Base-by-base conservation (phyloP, 139 green algal genomes). In the Eudorina sp. region DNA sequence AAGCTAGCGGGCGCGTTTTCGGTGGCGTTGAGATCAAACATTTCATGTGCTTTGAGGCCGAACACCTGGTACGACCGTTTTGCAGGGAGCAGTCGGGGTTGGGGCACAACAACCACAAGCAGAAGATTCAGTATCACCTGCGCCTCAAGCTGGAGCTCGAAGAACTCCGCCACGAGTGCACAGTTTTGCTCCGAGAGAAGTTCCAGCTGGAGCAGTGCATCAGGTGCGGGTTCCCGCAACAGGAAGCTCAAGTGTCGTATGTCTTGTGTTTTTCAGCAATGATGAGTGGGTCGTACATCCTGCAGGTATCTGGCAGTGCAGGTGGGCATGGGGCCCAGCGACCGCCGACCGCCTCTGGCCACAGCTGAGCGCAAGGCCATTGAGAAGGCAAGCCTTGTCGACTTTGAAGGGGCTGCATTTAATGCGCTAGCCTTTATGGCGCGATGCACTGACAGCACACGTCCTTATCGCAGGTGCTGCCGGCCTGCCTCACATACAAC, bases 71-170 rank as follows among this genome's bases (percentile, higher is more conserved):
- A n/a, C n/a, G n/a, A n/a, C n/a, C 34, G 45, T 36, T 4, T 66
- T 40, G 34, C 78, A 89, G 83, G 86, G 89, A 92, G 70, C 86
- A 91, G 69, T 69, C 76, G 0, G 83, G 58, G 0, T 70, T 94
- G 73, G 90, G 91, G 31, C 93, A 95, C 85, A 91, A 88, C 89
- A 95, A 95, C 90, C 73, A 80, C 21, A 90, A 91, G 46, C 91
- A 95, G 85, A 94, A 94, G 90, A 96, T 95, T 74, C 93, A 95
- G 82, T 94, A 95, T 84, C 91, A 95, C 83, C 74, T 94, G 86
- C 86, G 88, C 25, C 85, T 94, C 4, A 93, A 93, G 86, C 86
- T 90, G 86, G 94, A 96, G 91, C 89, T 96, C 69, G 94, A 96
- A 88, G 94, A 96, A 89, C 86, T 96, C 86, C 66, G 94, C 8